Base-by-base conservation (phyloP, 148 eudicot species). In the Heliamphora exappendiculata region DNA sequence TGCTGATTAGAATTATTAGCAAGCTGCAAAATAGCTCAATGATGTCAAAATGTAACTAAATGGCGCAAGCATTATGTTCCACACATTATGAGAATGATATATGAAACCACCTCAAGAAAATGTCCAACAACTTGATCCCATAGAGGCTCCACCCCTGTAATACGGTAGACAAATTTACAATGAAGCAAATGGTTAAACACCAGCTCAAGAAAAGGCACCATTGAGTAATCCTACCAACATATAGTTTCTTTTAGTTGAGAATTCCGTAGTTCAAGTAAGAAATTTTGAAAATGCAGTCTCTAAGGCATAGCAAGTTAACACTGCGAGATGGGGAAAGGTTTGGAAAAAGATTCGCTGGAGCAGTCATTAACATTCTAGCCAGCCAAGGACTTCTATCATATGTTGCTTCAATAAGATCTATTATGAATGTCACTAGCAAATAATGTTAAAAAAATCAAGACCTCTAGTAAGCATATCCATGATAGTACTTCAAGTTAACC, bases 141-240 rank as follows among this genome's bases (percentile, higher is more conserved):
- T 72, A 95, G 79, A 82, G 96, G 93, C 84, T 95, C 94, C 84
- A 93, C 97, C 75, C 99, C 99, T 95, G 82, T 76, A 76, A 75
- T 29, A 81, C 65, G 53, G 54, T 42, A 67, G 17, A 78, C 37
- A 66, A 69, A 70, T n/a, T 37, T 36, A 71, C 45, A 69, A 74
- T 0, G 33, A 45, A 71, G 51, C 45, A 42, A 66, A 60, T 34
- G 31, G 36, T n/a, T 64, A 31, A 44, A 72, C 12, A 50, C 41
- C 11, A 81, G 20, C 29, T 59, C 26, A 75, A 49, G 75, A 58
- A 20, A 58, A 74, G 5, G 36, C 44, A 20, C 22, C 22, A 14
- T 31, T 8, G 51, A n/a, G 54, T 67, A 24, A 20, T 77, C 49
- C n/a, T 69, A 57, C 55, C 37, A 4, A 28, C 65, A 51, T 66